A percentile compares a stretch with the other conserved stretches of the same genome.
These are phyloP conservation scores for Colletotrichum musae DNA, from an alignment of 2,329 filamentous ascomycete genomes.

Conservation along the genomic window DNA sequence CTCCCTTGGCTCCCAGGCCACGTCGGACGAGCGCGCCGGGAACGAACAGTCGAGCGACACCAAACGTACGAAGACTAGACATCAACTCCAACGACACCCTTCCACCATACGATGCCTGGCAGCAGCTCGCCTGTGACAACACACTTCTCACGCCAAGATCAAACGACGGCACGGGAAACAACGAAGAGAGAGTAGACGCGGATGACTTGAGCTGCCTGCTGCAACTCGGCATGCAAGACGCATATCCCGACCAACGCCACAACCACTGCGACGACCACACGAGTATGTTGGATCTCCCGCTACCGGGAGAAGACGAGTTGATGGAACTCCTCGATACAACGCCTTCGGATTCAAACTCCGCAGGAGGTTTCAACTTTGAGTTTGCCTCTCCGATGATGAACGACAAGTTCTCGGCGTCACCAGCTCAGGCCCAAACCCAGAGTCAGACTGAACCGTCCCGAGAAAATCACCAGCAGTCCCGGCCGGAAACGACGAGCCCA, in stretches of 20 bases:
- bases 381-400: slow-evolving; percentile 13
- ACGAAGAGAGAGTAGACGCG: not conserved
- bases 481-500: slow-evolving; percentile 17
- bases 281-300: slow-evolving; percentile 17
- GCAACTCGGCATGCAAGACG: slow-evolving; percentile 6
- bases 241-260: not conserved
- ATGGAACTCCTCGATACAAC: slow-evolving; percentile 30
- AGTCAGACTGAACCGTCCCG: too few relatives aligned
- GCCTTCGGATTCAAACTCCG: slow-evolving; percentile 27
- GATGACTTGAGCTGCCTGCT: slow-evolving; percentile 18
- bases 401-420: slow-evolving; percentile 12
- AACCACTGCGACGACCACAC: not conserved
- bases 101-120: slow-evolving; percentile 20
- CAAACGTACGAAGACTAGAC: not conserved
- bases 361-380: slow-evolving; percentile 20
- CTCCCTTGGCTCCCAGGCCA: slow-evolving; percentile 20
- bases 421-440: not conserved
- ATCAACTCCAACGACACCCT: slow-evolving; percentile 14
- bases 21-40: slow-evolving; percentile 12
- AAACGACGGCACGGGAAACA: not conserved
- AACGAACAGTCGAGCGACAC: not conserved
- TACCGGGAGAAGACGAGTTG: slow-evolving; percentile 29
- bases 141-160: slow-evolving; percentile 22
- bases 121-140: slow-evolving; percentile 6
- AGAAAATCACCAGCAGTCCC: not conserved